Base-by-base conservation (phyloP, 2,329 filamentous ascomycete genomes). In the Aspergillus tamarii region DNA sequence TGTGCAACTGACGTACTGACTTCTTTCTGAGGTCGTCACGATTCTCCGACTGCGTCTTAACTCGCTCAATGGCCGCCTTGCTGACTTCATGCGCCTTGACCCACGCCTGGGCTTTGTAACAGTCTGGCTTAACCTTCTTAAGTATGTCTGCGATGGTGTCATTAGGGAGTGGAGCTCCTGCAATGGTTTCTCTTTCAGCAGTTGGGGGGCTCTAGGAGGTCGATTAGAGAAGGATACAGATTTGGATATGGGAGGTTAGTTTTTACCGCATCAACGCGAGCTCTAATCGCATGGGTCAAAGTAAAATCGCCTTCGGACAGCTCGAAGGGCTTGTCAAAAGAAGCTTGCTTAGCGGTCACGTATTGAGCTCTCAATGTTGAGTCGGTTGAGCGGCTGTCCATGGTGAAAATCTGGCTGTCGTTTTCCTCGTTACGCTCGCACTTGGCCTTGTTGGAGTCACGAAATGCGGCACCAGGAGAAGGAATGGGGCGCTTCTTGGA, bases 81-180 rank as follows among this genome's bases (percentile, higher is more conserved):
- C 32, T 63, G 48, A 60, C 30, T 46, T 63, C 63, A 23, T 71
- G 66, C 3, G 66, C 67, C 21, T 59, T 64, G 19, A 73, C 46
- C 70, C 67, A 72, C 8, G 64, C 61, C 55, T 69, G 65, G 1
- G 72, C 65, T 28, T 65, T 65, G 34, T 46, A 58, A 46, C 68
- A 71, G 14, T 67, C 34, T 0, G 68, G 67, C 45, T 69, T 67
- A 43, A 63, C 60, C 21, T 62, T 34, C 26, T 50, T 56, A 30
- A 73, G 67, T 48, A 73, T 66, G 11, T 57, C 23, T n/a, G 65
- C 62, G 45, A 73, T 68, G 28, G 64, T 60, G 2, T 68, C 66
- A 7, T 61, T 56, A 2, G 62, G 53, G 21, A 73, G 64, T 36
- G 67, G 41, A 6, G 56, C 7, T n/a, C 48, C 48, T 11, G 23